Evolutionary conservation across 768 basidiomycete species (phyloP), one percentile per base, ranked within the genome.

Genomic region (Termitomyces sp.): DNA sequence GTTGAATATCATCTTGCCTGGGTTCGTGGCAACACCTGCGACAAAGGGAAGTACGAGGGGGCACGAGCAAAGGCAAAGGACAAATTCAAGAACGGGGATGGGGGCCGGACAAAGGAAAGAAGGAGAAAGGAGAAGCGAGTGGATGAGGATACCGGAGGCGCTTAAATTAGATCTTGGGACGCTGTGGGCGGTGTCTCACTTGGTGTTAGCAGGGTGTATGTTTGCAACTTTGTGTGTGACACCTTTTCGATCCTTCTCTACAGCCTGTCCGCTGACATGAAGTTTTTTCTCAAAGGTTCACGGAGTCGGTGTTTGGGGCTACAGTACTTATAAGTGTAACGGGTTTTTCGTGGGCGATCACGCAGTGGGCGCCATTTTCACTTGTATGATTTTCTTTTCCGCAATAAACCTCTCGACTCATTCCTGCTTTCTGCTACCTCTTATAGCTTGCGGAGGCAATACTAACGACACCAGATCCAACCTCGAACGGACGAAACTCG

Each of bases 331-430:
- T 97, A 52, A 81, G 87, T 8, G 63, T 90, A 13, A 87, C 87
- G 7, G 96, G 96, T 0, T 88, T 97, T 64, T 88, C 90, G n/a
- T 97, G 90, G 92, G 93, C 94, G 6, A 80, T 98, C 53, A 83
- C 87, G 0, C 88, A 89, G 70, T 98, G 95, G 96, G 93, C 87
- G 3, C 95, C 95, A 3, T 96, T 92, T 72, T 85, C 93, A 0
- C 71, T 98, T 66, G 92, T 95, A 62, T 48, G 84, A 73, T 18
- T 30, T 30, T 6, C 6, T 57, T 36, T 28, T 38, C 46, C 14
- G 10, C 38, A 14, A 20, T 14, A 5, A 5, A 22, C 8, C 9
- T 42, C 3, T 42, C n/a, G 36, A 30, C 45, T 12, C 44, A 22
- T 28, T 53, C 40, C 33, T 53, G 48, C 32, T 28, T 53, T 40